Evolutionary conservation across 108 stramenopile species (phyloP), one percentile per base, ranked within the genome.

Genomic region (Cylindrotheca closterium): DNA sequence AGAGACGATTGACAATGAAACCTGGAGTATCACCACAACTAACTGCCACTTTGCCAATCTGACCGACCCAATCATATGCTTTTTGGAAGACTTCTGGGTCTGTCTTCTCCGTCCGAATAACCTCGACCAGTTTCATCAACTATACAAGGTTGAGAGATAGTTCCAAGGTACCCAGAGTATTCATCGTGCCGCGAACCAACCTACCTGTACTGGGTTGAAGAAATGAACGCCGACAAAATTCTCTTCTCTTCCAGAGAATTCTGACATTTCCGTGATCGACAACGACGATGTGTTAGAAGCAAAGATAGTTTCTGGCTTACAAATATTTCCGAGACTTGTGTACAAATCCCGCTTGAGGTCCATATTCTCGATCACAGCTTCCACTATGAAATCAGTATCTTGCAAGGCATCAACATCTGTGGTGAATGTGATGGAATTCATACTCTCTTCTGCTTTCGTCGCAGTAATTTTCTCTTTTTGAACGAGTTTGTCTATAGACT

Each of bases 61-160:
- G 75, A 47, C 57, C 63, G 5, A 91, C 94, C 89, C 93, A 96
- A 19, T 80, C 63, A 45, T 79, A 65, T 23, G 81, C 82, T 18
- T 71, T 71, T 31, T 97, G 90, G 59, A 99, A 94, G 27, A 93
- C 95, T 1, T 56, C 81, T 1, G 68, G 67, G 77, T 93, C 85
- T 4, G 98, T 98, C 49, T 95, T 64, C 1, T 93, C 79, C 1
- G 96, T 94, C 17, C 70, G 51, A 52, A 99, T 96, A 56, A 99
- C 97, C 73, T 99, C 99, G 7, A 98, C 96, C 18, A 99, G 77
- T 74, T 95, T 94, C 96, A 97, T 96, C 30, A 73, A 28, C 55
- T 81, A 71, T 30, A 99, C 98, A 1, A 97, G 98, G 67, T 99
- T 99, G 88, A 99, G n/a, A n/a, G n/a, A n/a, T n/a, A n/a, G n/a